These are phyloP conservation scores for Ophiostoma ulmi DNA, from an alignment of 2,329 filamentous ascomycete species.

Conservation along the genomic window DNA sequence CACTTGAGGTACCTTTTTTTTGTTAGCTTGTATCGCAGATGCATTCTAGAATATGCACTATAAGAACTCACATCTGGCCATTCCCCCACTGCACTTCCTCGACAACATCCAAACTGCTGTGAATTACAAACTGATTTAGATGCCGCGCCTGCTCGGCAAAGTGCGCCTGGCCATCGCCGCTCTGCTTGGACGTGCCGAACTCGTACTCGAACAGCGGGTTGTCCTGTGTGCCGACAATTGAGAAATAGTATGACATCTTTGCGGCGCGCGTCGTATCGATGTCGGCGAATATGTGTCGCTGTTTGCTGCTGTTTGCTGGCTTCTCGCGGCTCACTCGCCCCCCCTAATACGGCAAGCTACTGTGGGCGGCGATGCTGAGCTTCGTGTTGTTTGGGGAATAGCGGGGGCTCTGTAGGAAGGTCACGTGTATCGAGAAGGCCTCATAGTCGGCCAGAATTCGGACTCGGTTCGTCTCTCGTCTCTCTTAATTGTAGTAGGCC, in stretches of 20 bases:
- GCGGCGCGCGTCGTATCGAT: neutral
- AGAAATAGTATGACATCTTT: constrained; percentile 95
- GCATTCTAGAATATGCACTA: neutral
- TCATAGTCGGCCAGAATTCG: neutral
- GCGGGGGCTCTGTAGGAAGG: neutral
- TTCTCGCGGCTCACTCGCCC: neutral
- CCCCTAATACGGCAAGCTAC: neutral
- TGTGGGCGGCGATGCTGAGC: constrained; percentile 8
- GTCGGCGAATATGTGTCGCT: neutral
- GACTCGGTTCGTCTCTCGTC: neutral
- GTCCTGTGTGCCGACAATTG: constrained; percentile 91
- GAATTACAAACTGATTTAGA: constrained; percentile 96
- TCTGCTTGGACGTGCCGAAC: constrained; percentile 93
- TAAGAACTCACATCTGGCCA: constrained; percentile 63
- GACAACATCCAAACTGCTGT: constrained; percentile 88
- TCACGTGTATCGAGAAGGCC: neutral
- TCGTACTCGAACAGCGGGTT: constrained; percentile 95
- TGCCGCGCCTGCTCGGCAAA: constrained; percentile 85
- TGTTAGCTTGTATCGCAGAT: neutral
- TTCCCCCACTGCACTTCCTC: constrained; percentile 94
- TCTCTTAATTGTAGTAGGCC: neutral
- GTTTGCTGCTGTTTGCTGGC: neutral
- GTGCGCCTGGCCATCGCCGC: constrained; percentile 84
- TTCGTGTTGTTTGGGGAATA: neutral
- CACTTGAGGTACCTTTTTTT: constrained; percentile 79